Evolutionary conservation across 805 yeast genomes (phyloP).

Genomic region (Hanseniaspora pseudoguilliermondii): DNA sequence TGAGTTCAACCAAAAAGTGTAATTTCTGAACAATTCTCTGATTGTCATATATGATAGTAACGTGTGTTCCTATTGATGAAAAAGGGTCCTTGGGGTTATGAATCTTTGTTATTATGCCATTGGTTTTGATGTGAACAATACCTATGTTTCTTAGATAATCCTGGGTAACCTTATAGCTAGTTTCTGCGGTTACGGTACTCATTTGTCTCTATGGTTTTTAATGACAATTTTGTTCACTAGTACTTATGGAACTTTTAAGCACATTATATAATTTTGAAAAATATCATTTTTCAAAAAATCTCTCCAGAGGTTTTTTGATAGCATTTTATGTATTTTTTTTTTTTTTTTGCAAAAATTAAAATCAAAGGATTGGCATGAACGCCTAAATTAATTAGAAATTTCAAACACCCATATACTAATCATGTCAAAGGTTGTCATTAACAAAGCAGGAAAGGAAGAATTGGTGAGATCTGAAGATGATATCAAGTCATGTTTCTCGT

Average conservation of each 20-base stretch:
- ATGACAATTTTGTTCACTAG: no score
- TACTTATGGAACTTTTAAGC: no score
- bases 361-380: no score
- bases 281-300: no score
- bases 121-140: neutral
- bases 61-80: neutral
- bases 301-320: no score
- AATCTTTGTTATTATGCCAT: neutral
- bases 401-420: neutral
- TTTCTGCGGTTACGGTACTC: neutral
- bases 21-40: neutral
- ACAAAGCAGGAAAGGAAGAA: conserved; percentile 15
- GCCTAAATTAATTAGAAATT: neutral
- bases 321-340: no score
- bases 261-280: no score
- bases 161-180: neutral
- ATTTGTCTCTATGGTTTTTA: no score
- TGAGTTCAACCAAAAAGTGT: neutral
- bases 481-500: conserved; percentile 18
- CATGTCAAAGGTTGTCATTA: conserved; percentile 19
- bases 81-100: neutral
- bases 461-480: conserved; percentile 22
- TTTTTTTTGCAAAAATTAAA: no score
- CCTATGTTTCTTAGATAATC: neutral
- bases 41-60: neutral